Percentiles rank a stretch among this genome's conserved stretches.
These are phyloP conservation scores for Lactarius trivialis DNA, from an alignment of 768 basidiomycete species.

Conservation along the genomic window DNA sequence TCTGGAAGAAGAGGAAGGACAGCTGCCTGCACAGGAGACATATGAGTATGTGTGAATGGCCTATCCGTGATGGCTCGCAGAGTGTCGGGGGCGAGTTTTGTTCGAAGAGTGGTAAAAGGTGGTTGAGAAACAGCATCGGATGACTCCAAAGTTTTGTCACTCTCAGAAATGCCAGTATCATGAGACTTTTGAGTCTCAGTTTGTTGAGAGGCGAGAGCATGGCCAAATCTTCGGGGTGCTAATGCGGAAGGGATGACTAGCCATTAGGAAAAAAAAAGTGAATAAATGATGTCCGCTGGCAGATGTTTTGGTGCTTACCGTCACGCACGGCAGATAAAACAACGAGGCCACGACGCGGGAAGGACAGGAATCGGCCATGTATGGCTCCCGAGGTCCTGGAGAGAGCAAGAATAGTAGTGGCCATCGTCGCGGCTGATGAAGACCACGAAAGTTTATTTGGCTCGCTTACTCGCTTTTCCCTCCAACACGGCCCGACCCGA, in stretches of 20 bases:
- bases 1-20: slow-evolving; percentile 73
- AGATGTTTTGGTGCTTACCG: slow-evolving; percentile 1
- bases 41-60: slow-evolving; percentile 61
- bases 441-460: background rate
- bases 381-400: background rate
- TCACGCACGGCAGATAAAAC: background rate
- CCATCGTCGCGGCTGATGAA: background rate
- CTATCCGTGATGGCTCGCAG: slow-evolving; percentile 52
- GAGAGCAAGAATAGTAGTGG: slow-evolving; percentile 7
- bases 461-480: background rate
- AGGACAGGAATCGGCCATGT: background rate
- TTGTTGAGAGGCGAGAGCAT: slow-evolving; percentile 17
- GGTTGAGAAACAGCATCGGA: background rate
- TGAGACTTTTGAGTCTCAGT: background rate
- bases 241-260: slow-evolving; percentile 13
- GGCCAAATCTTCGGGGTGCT: slow-evolving; percentile 13
- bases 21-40: slow-evolving; percentile 78
- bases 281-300: background rate
- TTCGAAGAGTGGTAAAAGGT: slow-evolving; percentile 31
- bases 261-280: background rate
- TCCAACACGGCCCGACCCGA: background rate
- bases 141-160: background rate
- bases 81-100: slow-evolving; percentile 31
- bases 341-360: background rate
- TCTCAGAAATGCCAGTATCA: background rate